Base-by-base conservation (phyloP, 495 filamentous ascomycete species). In the Penicillium daleae region DNA sequence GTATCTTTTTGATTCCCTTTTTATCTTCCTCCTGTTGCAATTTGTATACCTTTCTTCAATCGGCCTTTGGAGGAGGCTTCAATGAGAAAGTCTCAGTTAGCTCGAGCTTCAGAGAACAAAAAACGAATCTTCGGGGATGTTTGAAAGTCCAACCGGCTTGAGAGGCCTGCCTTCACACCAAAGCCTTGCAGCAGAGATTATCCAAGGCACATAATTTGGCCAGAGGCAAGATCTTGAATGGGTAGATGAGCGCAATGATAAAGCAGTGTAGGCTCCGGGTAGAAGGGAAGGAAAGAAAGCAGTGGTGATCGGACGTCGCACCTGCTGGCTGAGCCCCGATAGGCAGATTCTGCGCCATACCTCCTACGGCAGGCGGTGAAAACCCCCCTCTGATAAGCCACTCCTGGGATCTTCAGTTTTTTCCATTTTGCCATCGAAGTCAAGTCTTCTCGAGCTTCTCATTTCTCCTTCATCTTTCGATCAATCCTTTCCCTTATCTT, bases 81-180 rank as follows among this genome's bases (percentile, higher is more conserved):
- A 49, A 37, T 35, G 54, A 61, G 10, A 50, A 62, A 54, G 4
- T 37, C 59, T 68, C 54, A 65, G 70, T 72, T 71, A 72, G 70
- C 68, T 33, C 21, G 57, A 69, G 68, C 74, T 74, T 73, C 61
- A 70, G 65, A 67, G 63, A 74, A 56, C 54, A 67, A 48, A n/a
- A 54, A 63, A 56, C 35, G 54, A 58, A 62, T 68, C 57, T 57
- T 65, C 26, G 49, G 65, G 70, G 64, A 64, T 62, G 71, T 73
- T 71, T 76, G 76, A 79, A 78, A 77, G 72, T 80, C 78, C 78
- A 79, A 81, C 78, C 79, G 67, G 77, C 76, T 79, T 68, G 69
- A 72, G 61, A 73, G 70, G 75, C 72, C 74, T 74, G 71, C 69
- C 64, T 71, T 71, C 66, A 65, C 71, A 69, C 71, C 71, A 71